Base-by-base conservation (phyloP, 768 basidiomycete genomes). In the Gloeostereum incarnatum region DNA sequence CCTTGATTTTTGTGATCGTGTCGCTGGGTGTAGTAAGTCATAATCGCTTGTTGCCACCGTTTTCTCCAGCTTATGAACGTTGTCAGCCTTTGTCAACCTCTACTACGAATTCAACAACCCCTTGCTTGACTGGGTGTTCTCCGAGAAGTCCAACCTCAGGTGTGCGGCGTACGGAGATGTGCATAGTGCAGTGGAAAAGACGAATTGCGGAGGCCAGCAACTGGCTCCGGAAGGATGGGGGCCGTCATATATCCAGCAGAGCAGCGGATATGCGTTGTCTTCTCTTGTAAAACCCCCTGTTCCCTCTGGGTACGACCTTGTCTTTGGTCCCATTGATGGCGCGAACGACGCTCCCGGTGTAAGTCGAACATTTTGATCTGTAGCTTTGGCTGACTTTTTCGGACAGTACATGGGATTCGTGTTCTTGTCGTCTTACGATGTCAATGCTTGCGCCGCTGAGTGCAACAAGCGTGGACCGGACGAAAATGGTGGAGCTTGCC, bases 361-460 rank as follows among this genome's bases (percentile, higher is more conserved):
- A n/a, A n/a, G n/a, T n/a, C n/a, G n/a, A n/a, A n/a, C n/a, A n/a
- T n/a, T n/a, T n/a, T n/a, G n/a, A n/a, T n/a, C n/a, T n/a, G n/a
- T n/a, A 2, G 14, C 19, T 25, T 6, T 10, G 16, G 7, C 6
- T 14, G 11, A 34, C 22, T 21, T n/a, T 1, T 26, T 34, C 18
- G 13, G 17, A 6, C 20, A 69, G 70, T 73, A 73, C 48, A 70
- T 70, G 68, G 68, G 68, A 40, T 73, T 67, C 40, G 66, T 60
- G 7, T 68, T 69, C 54, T 51, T 71, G 14, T 62, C 65, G 43
- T 53, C 58, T 34, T 73, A 73, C 46, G 68, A 70, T 41, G 65
- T 65, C 36, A 45, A 58, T 6, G 64, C 65, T 4, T 73, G 69
- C 35, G 65, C 70, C 10, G 47, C 51, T n/a, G 55, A 62, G 21